phyloP scores from a whole-genome alignment of 2,329 filamentous ascomycete species.

The Aspergillus brunneoviolaceus region DNA sequence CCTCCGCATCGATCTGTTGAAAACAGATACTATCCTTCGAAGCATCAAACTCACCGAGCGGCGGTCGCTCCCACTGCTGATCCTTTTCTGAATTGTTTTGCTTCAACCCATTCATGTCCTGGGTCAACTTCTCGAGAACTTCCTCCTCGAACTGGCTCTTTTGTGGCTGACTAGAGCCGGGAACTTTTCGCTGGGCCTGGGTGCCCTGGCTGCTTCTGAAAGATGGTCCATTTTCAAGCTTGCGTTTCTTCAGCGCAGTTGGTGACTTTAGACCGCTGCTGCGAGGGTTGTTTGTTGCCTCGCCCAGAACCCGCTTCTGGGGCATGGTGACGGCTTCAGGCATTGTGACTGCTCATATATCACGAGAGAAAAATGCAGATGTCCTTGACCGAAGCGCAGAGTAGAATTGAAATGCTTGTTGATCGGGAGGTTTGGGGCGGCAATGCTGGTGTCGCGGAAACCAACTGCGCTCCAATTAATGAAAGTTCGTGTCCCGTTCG shows the following conservation, averaged over 20 bases:
- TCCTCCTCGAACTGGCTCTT: constrained; percentile 94
- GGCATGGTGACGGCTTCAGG: constrained; percentile 48
- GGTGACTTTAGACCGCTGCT: constrained; percentile 57
- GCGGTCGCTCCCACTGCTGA: constrained; percentile 80
- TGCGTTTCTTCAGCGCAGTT: constrained; percentile 72
- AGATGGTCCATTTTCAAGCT: constrained; percentile 60
- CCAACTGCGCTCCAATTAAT: constrained; percentile 10
- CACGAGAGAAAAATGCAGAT: not conserved
- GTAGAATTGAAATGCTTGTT: not conserved
- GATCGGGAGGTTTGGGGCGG: not conserved
- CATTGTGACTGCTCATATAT: constrained; percentile 33
- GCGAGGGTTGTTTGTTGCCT: constrained; percentile 63
- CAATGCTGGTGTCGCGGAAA: constrained; percentile 11
- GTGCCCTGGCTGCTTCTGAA: constrained; percentile 60
- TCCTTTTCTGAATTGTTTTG: constrained; percentile 87
- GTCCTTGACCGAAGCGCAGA: not conserved
- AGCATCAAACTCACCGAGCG: constrained; percentile 61
- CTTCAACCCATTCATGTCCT: constrained; percentile 85
- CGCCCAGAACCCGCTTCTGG: constrained; percentile 71
- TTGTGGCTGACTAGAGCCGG: constrained; percentile 64
- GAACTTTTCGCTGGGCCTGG: constrained; percentile 55
- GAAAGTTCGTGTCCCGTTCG: constrained; percentile 20
- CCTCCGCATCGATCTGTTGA: constrained; percentile 93
- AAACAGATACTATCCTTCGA: constrained; percentile 73
- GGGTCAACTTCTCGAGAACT: constrained; percentile 91